A percentile compares a stretch with the other conserved stretches of the same genome.
Evolutionary conservation across 129 eudicot species (phyloP).

Genomic region (Erigeron canadensis): DNA sequence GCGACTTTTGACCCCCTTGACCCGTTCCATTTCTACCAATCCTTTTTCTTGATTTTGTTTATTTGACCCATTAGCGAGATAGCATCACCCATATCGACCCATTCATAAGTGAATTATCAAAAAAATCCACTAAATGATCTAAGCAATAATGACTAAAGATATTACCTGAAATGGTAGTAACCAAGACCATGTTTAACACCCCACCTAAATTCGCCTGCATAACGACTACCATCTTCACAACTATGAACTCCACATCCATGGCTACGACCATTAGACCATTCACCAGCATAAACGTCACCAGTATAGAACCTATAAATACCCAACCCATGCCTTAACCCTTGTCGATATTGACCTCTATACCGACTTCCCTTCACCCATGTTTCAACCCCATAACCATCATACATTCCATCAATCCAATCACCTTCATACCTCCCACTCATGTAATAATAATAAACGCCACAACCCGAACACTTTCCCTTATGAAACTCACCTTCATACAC

Average conservation of each 20-base stretch:
- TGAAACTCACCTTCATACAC: conserved; percentile 43
- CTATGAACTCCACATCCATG: conserved; percentile 37
- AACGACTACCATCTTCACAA: conserved; percentile 36
- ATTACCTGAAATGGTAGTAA: conserved; percentile 34
- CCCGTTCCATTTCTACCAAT: too few relatives aligned
- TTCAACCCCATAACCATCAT: conserved; percentile 40
- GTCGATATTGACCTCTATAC: conserved; percentile 37
- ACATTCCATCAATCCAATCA: conserved; percentile 40
- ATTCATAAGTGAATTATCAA: too few relatives aligned
- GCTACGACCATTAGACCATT: conserved; percentile 39
- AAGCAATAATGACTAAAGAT: too few relatives aligned
- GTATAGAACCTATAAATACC: conserved; percentile 38
- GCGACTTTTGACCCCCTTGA: too few relatives aligned
- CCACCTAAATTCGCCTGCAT: conserved; percentile 35
- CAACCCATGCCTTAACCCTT: conserved; percentile 37
- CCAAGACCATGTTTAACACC: conserved; percentile 43
- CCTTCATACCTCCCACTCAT: conserved; percentile 41
- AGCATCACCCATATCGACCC: too few relatives aligned
- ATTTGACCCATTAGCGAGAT: too few relatives aligned
- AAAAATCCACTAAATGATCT: too few relatives aligned
- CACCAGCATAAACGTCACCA: conserved; percentile 41
- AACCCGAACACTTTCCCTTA: conserved; percentile 40
- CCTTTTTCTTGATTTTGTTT: too few relatives aligned
- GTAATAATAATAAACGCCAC: conserved; percentile 40
- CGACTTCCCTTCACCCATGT: conserved; percentile 43